Evolutionary conservation across 2,329 filamentous ascomycete species (phyloP).

Genomic region (Pseudogymnoascus sp.): DNA sequence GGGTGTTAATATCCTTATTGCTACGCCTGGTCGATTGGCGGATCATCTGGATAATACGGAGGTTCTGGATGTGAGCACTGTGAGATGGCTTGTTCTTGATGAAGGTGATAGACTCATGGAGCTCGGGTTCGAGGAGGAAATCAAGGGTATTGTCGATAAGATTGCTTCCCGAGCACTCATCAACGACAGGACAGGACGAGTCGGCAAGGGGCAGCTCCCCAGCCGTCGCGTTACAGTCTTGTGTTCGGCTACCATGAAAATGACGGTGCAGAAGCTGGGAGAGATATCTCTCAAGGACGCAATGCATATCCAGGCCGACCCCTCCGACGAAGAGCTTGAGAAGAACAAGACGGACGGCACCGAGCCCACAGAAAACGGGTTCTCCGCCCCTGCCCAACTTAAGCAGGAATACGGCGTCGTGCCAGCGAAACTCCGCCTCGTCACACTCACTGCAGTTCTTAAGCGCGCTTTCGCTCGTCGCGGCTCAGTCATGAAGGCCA

Average conservation of each 20-base stretch:
- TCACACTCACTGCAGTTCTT: conserved; percentile 75
- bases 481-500: conserved; percentile 91
- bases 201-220: conserved; percentile 54
- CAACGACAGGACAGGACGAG: conserved; percentile 50
- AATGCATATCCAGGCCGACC: conserved; percentile 69
- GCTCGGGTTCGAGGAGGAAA: conserved; percentile 89
- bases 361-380: conserved; percentile 43
- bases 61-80: conserved; percentile 76
- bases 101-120: conserved; percentile 99
- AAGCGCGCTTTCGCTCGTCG: conserved; percentile 82
- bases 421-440: conserved; percentile 81
- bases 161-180: conserved; percentile 58
- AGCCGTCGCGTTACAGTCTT: conserved; percentile 76
- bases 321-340: conserved; percentile 41
- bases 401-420: conserved; percentile 87
- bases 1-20: conserved; percentile 90
- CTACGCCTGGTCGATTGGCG: conserved; percentile 81
- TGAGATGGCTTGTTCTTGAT: conserved; percentile 89
- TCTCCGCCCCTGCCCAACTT: conserved; percentile 81
- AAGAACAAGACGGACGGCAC: conserved; percentile 40
- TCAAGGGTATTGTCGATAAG: conserved; percentile 76
- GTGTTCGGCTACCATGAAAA: conserved; percentile 96
- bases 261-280: conserved; percentile 87
- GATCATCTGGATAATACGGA: conserved; percentile 93
- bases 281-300: conserved; percentile 94